Conservation (phyloP, 331 rosid species). For the Telfairia occidentalis region DNA sequence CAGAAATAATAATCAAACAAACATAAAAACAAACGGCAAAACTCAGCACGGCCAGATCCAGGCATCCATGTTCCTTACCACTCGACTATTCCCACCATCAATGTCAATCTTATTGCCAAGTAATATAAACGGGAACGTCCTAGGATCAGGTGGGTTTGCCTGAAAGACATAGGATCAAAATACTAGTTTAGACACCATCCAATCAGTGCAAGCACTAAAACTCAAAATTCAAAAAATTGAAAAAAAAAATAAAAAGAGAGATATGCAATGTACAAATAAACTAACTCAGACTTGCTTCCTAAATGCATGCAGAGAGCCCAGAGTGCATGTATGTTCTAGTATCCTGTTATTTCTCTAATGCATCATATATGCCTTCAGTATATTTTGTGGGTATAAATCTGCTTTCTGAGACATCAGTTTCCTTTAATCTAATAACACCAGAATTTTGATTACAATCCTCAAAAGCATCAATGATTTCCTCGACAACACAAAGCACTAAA, state of each 20-base stretch:
- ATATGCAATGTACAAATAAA: neutral
- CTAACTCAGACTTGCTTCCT: neutral
- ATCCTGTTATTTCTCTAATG: neutral
- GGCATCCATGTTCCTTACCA: constrained; percentile 42
- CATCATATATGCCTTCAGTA: neutral
- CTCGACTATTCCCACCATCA: constrained; percentile 91
- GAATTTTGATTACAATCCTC: neutral
- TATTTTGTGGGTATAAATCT: neutral
- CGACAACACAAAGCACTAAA: neutral
- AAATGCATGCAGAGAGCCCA: neutral
- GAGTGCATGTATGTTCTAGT: neutral
- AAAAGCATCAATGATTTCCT: neutral
- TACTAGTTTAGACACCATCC: neutral
- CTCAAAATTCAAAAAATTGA: too few relatives aligned
- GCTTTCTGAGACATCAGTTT: neutral
- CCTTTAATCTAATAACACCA: neutral
- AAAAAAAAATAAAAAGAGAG: neutral
- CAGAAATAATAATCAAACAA: constrained; percentile 22
- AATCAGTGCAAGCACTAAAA: neutral
- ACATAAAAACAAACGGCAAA: neutral
- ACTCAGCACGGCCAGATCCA: neutral
- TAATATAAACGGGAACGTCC: constrained; percentile 65
- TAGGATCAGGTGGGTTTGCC: constrained; percentile 72
- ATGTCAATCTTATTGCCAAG: constrained; percentile 95
- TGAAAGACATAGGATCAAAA: constrained; percentile 17